Evolutionary conservation across 257 asterid species (phyloP).

Genomic region (Solanum pimpinellifolium): DNA sequence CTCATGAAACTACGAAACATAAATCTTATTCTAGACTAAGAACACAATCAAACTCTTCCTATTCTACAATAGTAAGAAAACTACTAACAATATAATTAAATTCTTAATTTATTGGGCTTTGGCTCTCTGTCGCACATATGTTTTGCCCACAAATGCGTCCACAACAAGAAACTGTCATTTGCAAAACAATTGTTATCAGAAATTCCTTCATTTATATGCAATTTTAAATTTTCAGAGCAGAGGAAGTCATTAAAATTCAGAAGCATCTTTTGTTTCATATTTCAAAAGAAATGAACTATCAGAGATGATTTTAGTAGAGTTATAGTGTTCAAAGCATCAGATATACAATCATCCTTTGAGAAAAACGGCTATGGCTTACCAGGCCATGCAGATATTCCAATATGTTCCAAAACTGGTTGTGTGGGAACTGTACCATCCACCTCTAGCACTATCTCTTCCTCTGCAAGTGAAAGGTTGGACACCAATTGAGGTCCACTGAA

Average conservation of each 20-base stretch:
- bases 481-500: constrained; percentile 46
- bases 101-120: no score
- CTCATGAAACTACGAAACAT: neutral
- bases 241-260: neutral
- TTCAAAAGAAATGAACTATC: neutral
- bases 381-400: constrained; percentile 95
- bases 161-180: neutral
- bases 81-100: neutral
- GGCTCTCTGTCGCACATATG: neutral
- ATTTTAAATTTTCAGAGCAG: neutral
- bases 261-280: neutral
- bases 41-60: neutral
- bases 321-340: neutral
- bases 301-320: neutral
- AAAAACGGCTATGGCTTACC: constrained; percentile 32
- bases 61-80: neutral
- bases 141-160: neutral
- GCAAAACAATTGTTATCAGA: neutral
- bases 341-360: neutral
- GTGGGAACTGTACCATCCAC: constrained; percentile 78
- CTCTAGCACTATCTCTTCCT: constrained; percentile 71
- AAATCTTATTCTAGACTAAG: neutral
- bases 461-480: constrained; percentile 62
- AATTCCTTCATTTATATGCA: neutral
- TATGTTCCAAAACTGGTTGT: constrained; percentile 79